Percentiles rank a stretch among this genome's conserved stretches.
Evolutionary conservation across 2,329 filamentous ascomycete species (phyloP).

Genomic region (Aspergillus udagawae): DNA sequence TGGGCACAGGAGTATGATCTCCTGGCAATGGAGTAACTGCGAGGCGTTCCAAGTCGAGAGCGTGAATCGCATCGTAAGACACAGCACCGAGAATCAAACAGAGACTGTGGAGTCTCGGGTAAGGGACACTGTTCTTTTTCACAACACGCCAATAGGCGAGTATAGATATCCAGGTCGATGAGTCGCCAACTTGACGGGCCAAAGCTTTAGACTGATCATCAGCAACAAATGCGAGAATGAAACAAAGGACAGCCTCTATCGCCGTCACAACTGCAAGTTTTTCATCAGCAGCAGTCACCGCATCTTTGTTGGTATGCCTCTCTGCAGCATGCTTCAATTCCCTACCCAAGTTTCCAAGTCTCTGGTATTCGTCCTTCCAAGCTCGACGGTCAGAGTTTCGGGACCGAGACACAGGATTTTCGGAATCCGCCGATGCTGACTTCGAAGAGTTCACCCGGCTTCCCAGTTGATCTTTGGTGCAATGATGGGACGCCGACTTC

Average conservation of each 20-base stretch:
- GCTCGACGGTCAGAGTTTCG: slow-evolving; percentile 36
- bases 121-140: slow-evolving; percentile 33
- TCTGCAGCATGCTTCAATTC: slow-evolving; percentile 45
- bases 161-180: slow-evolving; percentile 45
- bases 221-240: slow-evolving; percentile 45
- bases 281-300: slow-evolving; percentile 26
- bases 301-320: slow-evolving; percentile 30
- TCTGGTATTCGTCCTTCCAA: slow-evolving; percentile 43
- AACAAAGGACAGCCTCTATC: slow-evolving; percentile 46
- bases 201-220: slow-evolving; percentile 38
- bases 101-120: slow-evolving; percentile 42
- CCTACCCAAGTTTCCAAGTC: slow-evolving; percentile 41
- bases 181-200: slow-evolving; percentile 35
- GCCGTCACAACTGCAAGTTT: slow-evolving; percentile 38
- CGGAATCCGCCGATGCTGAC: slow-evolving; percentile 25
- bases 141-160: slow-evolving; percentile 47
- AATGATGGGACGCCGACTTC: slow-evolving; percentile 33
- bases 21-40: slow-evolving; percentile 37
- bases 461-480: slow-evolving; percentile 26
- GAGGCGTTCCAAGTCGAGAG: slow-evolving; percentile 43
- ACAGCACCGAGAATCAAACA: slow-evolving; percentile 45
- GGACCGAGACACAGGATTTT: slow-evolving; percentile 16
- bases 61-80: slow-evolving; percentile 44
- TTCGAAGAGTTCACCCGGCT: slow-evolving; percentile 22
- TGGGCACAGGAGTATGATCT: slow-evolving; percentile 37